phyloP scores from a whole-genome alignment of 1,284 basidiomycete species.

The Mycosarcoma maydis region DNA sequence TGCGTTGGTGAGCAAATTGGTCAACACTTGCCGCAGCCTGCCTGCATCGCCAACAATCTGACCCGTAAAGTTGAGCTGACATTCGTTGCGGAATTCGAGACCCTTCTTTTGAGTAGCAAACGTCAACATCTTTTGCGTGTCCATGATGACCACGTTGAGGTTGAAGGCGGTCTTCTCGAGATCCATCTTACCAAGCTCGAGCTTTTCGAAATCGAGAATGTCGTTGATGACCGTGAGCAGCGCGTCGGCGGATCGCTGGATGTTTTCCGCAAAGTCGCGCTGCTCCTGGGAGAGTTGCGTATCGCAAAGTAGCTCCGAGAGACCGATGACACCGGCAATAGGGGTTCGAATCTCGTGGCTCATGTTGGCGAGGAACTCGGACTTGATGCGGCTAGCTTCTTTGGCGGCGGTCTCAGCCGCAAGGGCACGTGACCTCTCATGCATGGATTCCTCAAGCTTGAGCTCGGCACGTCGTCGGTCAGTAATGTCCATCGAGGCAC shows the following conservation, averaged over 20 bases:
- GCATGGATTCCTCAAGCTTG: conserved; percentile 61
- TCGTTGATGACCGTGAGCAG: conserved; percentile 70
- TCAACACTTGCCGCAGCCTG: conserved; percentile 64
- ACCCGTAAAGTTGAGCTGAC: conserved; percentile 53
- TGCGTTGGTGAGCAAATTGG: conserved; percentile 68
- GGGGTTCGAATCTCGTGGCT: conserved; percentile 70
- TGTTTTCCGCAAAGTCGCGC: conserved; percentile 68
- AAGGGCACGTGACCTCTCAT: conserved; percentile 63
- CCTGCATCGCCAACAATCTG: conserved; percentile 61
- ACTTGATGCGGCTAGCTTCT: conserved; percentile 71
- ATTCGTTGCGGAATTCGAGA: conserved; percentile 63
- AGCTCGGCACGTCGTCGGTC: conserved; percentile 64
- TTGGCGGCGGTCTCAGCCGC: conserved; percentile 68
- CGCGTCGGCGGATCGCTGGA: conserved; percentile 68
- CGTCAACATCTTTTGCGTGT: conserved; percentile 65
- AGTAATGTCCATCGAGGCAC: conserved; percentile 67
- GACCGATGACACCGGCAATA: conserved; percentile 67
- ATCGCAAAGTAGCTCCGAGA: conserved; percentile 65
- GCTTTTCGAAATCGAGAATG: conserved; percentile 69
- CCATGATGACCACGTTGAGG: conserved; percentile 65
- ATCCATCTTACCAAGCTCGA: conserved; percentile 68
- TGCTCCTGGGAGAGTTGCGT: conserved; percentile 67
- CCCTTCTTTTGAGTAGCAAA: conserved; percentile 66
- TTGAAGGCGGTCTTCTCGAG: conserved; percentile 68
- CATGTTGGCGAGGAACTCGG: conserved; percentile 67